These are phyloP conservation scores for Penicillium argentinense DNA, from an alignment of 495 filamentous ascomycete species.

Conservation along the genomic window DNA sequence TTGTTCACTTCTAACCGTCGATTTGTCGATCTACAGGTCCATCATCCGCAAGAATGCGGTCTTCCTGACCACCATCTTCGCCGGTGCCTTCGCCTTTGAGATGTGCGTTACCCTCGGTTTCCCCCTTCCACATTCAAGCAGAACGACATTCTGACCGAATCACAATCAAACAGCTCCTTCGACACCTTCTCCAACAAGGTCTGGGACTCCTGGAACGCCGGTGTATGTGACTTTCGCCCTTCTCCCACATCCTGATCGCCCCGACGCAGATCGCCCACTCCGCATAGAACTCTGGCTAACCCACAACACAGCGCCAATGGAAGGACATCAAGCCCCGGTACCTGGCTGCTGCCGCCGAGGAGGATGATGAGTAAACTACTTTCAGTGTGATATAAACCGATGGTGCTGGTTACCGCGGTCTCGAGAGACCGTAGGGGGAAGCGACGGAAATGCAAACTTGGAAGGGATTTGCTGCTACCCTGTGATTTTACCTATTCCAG, in stretches of 20 bases:
- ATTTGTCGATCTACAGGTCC: slow-evolving; percentile 51
- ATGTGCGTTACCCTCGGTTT: slow-evolving; percentile 61
- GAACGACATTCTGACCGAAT: slow-evolving; percentile 10
- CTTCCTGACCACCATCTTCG: slow-evolving; percentile 85
- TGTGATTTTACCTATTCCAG: slow-evolving; percentile 32
- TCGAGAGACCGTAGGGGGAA: slow-evolving; percentile 16
- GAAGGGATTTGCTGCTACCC: slow-evolving; percentile 11
- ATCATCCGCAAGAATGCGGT: slow-evolving; percentile 81
- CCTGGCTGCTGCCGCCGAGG: slow-evolving; percentile 60
- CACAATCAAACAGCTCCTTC: slow-evolving; percentile 60
- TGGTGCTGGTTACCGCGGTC: slow-evolving; percentile 7
- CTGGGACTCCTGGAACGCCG: slow-evolving; percentile 87
- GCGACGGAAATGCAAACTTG: slow-evolving; percentile 17
- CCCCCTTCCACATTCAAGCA: slow-evolving; percentile 3
- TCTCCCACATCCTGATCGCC: background rate
- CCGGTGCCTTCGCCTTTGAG: slow-evolving; percentile 85
- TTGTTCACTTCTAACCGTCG: slow-evolving; percentile 19
- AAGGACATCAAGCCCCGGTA: slow-evolving; percentile 96
- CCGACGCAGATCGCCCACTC: slow-evolving; percentile 1
- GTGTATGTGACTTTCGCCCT: slow-evolving; percentile 60
- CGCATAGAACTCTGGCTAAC: slow-evolving; percentile 31
- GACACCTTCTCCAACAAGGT: slow-evolving; percentile 73
- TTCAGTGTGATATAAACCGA: slow-evolving; percentile 1
- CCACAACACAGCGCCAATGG: slow-evolving; percentile 83
- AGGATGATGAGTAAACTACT: slow-evolving; percentile 49